Evolutionary conservation across 768 basidiomycete species (phyloP), one percentile per base, ranked within the genome.

Genomic region (Suillus cothurnatus): DNA sequence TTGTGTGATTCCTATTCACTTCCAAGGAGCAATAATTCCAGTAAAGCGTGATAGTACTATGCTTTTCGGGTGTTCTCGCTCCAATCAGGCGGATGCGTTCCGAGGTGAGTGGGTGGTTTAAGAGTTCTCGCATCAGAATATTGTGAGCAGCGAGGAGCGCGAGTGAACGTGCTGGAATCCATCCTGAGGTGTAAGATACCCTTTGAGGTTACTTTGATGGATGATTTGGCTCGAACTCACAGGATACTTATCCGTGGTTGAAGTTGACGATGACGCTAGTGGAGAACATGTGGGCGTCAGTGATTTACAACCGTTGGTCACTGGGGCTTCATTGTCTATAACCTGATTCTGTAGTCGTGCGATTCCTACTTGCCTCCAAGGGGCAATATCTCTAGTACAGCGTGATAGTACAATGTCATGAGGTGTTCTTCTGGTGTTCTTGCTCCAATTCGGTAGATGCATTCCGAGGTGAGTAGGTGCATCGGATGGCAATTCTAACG

Each of bases 151-250:
- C 89, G 93, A 96, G 79, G 87, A 84, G 26, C 97, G 90, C 11
- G 94, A 85, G 68, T 93, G 85, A 19, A 95, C 92, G 78, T 98
- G 95, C 65, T 93, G 89, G 81, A 97, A 97, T 47, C 97, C 96
- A 66, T 96, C 96, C 76, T 97, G 92, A 32, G 94, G 85, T 94
- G 21, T 92, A 89, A 66, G 4, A 11, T 12, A 11, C 28, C 6
- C 4, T 45, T 64, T 34, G 34, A 34, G 34, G 34, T 34, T 34
- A 9, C 34, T 34, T 34, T 55, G 6, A 26, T 28, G 1, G 38
- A 61, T 41, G 49, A 61, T 82, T 82, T 82, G 61, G 82, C 81
- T 64, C 83, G 68, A 49, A 58, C 47, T 19, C 14, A 38, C 49
- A 17, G 21, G 43, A 69, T 61, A 69, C 60, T 34, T 6, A 45